Evolutionary conservation across 2,329 filamentous ascomycete species (phyloP), one percentile per base, ranked within the genome.

Genomic region (Pseudovirgaria hyperparasitica): DNA sequence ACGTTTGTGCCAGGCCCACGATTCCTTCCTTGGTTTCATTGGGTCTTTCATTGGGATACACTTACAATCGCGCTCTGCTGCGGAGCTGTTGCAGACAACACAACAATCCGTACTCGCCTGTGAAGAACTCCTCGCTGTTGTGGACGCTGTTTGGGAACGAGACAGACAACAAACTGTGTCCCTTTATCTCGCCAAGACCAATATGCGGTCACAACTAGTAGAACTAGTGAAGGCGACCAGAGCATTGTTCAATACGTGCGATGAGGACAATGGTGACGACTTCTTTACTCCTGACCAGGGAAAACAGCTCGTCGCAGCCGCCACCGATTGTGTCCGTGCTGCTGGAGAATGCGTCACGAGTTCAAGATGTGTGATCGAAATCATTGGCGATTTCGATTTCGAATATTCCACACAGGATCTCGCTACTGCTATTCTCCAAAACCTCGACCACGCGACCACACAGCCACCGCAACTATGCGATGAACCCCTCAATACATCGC

Each of bases 11-110:
- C 64, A 70, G 26, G 80, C 76, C 26, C 85, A 94, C 57, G 86
- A 96, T 56, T 72, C 72, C 6, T 93, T 96, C 45, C 62, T 98
- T 28, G 90, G 86, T 5, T 80, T 86, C 46, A 71, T 98, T 27
- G 87, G 82, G 26, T 92, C 84, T 4, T 93, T 96, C 50, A 87
- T 96, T 48, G 90, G 90, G 10, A 67, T 94, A 30, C 84, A 94
- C 52, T 65, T 94, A 33, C 85, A 94, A 50, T 90, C 86, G n/a
- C 78, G 90, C 35, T 90, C 85, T 6, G 78, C 84, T 6, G 72
- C 79, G 1, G 85, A 93, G 49, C 66, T 96, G 25, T 73, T 85
- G 17, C 59, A 76, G 8, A 85, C 82, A 10, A 87, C 92, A 25
- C 77, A 82, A 46, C 77, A 87, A 48, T 82, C 86, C 6, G 81